Conservation (phyloP, 2,329 filamentous ascomycete species). For the Pseudocercospora crystallina region DNA sequence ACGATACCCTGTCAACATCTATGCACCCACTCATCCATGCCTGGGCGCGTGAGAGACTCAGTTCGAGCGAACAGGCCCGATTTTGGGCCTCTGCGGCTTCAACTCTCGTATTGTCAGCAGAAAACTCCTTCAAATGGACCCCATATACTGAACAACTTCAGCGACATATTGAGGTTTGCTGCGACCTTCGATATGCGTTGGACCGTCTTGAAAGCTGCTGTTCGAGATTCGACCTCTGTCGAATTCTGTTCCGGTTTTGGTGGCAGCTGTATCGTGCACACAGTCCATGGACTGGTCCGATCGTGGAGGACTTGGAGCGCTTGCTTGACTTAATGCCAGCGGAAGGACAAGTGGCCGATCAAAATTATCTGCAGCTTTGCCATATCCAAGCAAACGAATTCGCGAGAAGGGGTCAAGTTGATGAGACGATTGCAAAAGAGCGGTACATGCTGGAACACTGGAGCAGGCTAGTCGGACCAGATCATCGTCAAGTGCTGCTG, state of each 20-base stretch:
- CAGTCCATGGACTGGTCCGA: background rate
- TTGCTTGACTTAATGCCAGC: background rate
- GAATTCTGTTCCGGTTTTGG: background rate
- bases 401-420: background rate
- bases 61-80: background rate
- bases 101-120: background rate
- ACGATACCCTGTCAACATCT: background rate
- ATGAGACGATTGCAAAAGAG: background rate
- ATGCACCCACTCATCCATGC: conserved; percentile 5
- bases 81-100: background rate
- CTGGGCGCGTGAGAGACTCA: conserved; percentile 5
- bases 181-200: background rate
- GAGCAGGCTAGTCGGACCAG: background rate
- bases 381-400: no score
- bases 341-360: no score
- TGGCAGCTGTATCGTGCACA: background rate
- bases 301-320: no score
- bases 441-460: background rate
- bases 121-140: background rate
- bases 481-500: background rate
- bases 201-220: background rate
- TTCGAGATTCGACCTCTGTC: background rate
- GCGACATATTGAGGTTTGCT: background rate
- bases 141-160: background rate
- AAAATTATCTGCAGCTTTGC: no score